Conservation (phyloP, 441 rosid genomes). For the Bruguiera hainesii region DNA sequence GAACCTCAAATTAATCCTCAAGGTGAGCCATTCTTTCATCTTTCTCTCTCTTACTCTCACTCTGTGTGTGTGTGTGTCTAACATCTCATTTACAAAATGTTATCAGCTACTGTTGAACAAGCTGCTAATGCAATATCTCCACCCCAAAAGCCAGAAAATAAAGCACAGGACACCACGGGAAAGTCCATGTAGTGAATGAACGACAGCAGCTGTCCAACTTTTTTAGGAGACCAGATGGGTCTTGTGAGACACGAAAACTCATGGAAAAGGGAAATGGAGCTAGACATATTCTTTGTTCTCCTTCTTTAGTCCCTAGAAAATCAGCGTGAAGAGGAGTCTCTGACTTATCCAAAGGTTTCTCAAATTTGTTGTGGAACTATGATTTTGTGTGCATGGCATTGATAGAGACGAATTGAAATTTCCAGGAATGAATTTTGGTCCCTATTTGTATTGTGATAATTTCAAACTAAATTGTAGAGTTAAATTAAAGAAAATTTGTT, state of each 20-base stretch:
- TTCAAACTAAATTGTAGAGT: background rate
- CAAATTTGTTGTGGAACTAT: background rate
- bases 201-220: background rate
- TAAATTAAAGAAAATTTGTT: too few relatives aligned
- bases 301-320: background rate
- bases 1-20: constrained; percentile 39
- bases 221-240: constrained; percentile 4
- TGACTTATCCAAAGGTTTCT: background rate
- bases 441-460: background rate
- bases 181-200: constrained; percentile 1
- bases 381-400: background rate
- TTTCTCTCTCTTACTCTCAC: constrained; percentile 1
- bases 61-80: background rate
- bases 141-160: constrained; percentile 41
- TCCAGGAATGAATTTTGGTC: background rate
- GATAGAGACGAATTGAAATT: background rate
- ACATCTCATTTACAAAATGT: constrained; percentile 14
- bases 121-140: constrained; percentile 37
- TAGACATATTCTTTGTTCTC: background rate
- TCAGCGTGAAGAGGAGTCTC: background rate
- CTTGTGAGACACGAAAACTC: constrained; percentile 5
- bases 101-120: constrained; percentile 41
- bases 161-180: constrained; percentile 13
- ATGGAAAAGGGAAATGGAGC: background rate
- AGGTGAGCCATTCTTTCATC: constrained; percentile 24